These are phyloP conservation scores for Pythium vanterpoolii DNA, from an alignment of 352 stramenopile species.

Conservation along the genomic window DNA sequence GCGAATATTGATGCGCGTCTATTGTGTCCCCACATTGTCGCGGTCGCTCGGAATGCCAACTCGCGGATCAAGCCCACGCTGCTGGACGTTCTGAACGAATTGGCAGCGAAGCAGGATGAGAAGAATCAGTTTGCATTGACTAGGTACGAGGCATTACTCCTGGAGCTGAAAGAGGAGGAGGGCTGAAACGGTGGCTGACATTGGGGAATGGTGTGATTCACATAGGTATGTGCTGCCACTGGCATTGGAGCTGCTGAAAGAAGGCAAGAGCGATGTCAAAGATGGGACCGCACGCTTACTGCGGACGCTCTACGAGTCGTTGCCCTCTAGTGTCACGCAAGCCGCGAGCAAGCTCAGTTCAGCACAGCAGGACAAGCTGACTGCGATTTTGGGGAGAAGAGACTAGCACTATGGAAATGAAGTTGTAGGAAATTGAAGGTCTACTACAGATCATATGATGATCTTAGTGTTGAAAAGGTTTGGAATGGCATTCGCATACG, in stretches of 20 bases:
- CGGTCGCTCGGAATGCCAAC: conserved; percentile 48
- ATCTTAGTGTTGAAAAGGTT: background rate
- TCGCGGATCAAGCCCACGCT: conserved; percentile 54
- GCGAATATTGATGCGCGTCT: conserved; percentile 39
- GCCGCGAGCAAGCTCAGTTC: conserved; percentile 43
- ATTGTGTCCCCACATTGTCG: conserved; percentile 55
- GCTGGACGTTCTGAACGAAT: conserved; percentile 43
- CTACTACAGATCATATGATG: too few species aligned
- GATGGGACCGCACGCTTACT: conserved; percentile 54
- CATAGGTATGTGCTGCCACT: conserved; percentile 63
- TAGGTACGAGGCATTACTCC: conserved; percentile 20
- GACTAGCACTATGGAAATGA: background rate
- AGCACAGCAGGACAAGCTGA: conserved; percentile 53
- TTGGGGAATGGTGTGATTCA: background rate
- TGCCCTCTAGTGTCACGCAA: conserved; percentile 24
- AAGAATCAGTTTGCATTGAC: conserved; percentile 56
- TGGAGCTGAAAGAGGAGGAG: background rate
- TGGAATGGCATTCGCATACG: background rate
- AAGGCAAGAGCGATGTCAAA: conserved; percentile 71
- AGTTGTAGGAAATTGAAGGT: background rate
- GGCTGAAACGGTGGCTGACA: background rate
- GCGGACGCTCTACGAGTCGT: conserved; percentile 25
- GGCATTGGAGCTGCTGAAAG: conserved; percentile 66
- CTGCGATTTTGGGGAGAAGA: conserved; percentile 32
- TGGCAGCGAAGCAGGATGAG: conserved; percentile 38